Conservation (phyloP, 2,329 filamentous ascomycete species). For the Fusarium coffeatum region DNA sequence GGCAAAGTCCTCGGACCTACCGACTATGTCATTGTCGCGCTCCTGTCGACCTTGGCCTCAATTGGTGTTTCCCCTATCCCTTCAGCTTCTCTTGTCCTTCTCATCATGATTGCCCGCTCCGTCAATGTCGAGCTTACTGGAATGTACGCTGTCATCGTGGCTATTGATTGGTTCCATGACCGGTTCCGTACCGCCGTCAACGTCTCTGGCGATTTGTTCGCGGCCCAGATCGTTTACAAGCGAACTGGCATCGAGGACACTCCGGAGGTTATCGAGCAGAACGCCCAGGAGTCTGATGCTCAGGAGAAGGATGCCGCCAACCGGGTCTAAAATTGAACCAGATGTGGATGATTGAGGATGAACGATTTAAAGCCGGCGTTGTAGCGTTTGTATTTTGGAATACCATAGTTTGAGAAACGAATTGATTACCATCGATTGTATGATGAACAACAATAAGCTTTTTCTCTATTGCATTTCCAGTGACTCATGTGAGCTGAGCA, state of each 20-base stretch:
- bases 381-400: slow-evolving; percentile 13
- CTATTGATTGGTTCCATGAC: slow-evolving; percentile 68
- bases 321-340: slow-evolving; percentile 28
- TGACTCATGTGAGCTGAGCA: neutral
- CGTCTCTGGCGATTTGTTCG: slow-evolving; percentile 62
- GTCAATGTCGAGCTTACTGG: slow-evolving; percentile 59
- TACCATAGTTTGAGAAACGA: slow-evolving; percentile 1
- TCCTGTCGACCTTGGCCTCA: slow-evolving; percentile 63
- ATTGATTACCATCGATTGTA: neutral
- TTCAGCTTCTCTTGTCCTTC: slow-evolving; percentile 62
- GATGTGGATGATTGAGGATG: neutral
- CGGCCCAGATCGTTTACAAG: slow-evolving; percentile 40
- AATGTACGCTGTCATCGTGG: slow-evolving; percentile 65
- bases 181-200: slow-evolving; percentile 65
- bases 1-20: slow-evolving; percentile 56
- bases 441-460: too few species aligned
- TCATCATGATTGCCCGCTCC: slow-evolving; percentile 62
- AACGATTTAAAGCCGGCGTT: slow-evolving; percentile 14
- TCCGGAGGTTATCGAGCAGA: slow-evolving; percentile 32
- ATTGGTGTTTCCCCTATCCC: slow-evolving; percentile 67
- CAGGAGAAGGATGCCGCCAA: slow-evolving; percentile 32
- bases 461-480: too few species aligned
- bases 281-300: slow-evolving; percentile 21
- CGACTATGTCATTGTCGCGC: slow-evolving; percentile 61
- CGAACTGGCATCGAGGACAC: slow-evolving; percentile 43